Base-by-base conservation (phyloP, 345 rosid species). In the Brassica juncea region DNA sequence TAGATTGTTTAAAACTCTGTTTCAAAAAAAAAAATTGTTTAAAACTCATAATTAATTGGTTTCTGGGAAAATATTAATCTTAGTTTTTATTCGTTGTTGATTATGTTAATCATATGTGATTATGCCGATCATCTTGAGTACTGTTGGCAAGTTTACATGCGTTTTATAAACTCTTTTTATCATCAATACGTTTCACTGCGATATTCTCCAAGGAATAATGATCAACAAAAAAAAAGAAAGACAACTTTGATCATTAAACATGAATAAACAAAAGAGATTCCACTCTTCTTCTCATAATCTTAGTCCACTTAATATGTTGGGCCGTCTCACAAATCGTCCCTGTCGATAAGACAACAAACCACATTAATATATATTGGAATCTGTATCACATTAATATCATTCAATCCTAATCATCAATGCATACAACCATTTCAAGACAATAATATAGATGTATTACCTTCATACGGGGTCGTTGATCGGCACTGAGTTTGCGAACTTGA, bases 401-500 rank as follows among this genome's bases (percentile, higher is more conserved):
- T 21, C 23, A 21, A 21, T 21, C 23, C 0, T 21, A 21, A 21
- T 21, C 23, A 21, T 21, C 23, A 21, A 21, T 0, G 23, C 23
- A 54, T 34, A 6, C 27, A 69, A 21, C 62, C 21, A 58, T 58
- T 58, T 21, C 0, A 23, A 23, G 64, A 59, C 32, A 4, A 25
- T 1, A 37, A 15, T 25, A 10, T 10, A 66, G 19, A 27, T 47
- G 3, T 14, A 55, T 78, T 39, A 89, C 97, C 98, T 90, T 89
- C 85, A 87, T 88, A 77, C 97, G 88, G 7, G 97, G 95, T 49
- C 97, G 90, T 81, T 76, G 84, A 85, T 91, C 97, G 0, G 93
- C 99, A 66, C 88, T 94, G 83, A 87, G 87, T 84, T 92, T 92
- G 19, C 97, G 80, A 75, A 94, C 97, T 63, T 90, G 88, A 80